phyloP scores from a whole-genome alignment of 2,329 filamentous ascomycete species.

The Aphanocladium album region DNA sequence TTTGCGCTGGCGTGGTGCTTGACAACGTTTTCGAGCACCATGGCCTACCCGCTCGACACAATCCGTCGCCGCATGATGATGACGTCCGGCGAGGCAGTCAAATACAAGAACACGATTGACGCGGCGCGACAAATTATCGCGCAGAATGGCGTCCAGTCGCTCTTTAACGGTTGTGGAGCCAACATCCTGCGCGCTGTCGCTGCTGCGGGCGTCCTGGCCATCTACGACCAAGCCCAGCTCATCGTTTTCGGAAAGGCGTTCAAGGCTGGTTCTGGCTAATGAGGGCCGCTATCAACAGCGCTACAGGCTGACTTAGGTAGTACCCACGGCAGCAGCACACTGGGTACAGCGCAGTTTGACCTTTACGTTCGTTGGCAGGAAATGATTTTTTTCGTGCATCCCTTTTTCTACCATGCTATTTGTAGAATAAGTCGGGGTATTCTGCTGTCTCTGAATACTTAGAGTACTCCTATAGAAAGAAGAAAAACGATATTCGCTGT shows the following conservation, averaged over 20 bases:
- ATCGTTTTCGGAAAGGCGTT: constrained; percentile 99
- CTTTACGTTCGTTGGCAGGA: not conserved
- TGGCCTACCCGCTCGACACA: constrained; percentile 99
- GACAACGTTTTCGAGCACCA: constrained; percentile 99
- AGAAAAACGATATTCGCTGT: not conserved
- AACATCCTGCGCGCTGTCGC: constrained; percentile 99
- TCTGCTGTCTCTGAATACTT: not conserved
- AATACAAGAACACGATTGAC: constrained; percentile 97
- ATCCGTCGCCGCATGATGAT: constrained; percentile 99
- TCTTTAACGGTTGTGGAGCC: constrained; percentile 99
- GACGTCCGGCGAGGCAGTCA: constrained; percentile 95
- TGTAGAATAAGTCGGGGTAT: not conserved
- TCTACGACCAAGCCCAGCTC: constrained; percentile 99
- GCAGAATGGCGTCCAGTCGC: constrained; percentile 95
- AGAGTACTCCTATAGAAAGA: not conserved
- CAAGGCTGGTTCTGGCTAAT: constrained; percentile 60
- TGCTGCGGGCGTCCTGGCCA: constrained; percentile 99
- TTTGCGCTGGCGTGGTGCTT: constrained; percentile 98
- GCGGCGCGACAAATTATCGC: constrained; percentile 94
- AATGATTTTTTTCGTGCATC: too few species aligned
- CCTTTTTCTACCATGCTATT: too few species aligned
- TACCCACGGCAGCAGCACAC: not conserved
- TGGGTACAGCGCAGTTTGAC: not conserved
- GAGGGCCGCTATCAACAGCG: not conserved
- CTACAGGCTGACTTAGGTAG: not conserved